Evolutionary conservation across 805 yeast genomes (phyloP).

Genomic region (Suhomyces sp.): DNA sequence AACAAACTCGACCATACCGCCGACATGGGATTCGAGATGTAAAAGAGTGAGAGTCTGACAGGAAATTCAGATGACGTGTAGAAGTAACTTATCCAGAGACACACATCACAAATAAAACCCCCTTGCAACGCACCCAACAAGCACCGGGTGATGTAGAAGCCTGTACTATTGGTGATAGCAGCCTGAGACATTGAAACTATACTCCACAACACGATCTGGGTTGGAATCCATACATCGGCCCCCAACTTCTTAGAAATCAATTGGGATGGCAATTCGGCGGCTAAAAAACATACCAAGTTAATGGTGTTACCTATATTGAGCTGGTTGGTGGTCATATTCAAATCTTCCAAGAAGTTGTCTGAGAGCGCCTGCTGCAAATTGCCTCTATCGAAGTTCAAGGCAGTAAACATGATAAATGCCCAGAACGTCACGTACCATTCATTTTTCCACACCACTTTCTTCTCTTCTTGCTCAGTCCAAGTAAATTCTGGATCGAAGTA

Average conservation of each 20-base stretch:
- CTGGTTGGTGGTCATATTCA: conserved; percentile 21
- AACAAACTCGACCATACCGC: conserved; percentile 45
- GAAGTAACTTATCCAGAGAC: conserved; percentile 65
- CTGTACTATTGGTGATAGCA: conserved; percentile 14
- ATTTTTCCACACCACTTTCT: conserved; percentile 16
- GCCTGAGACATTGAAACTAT: conserved; percentile 21
- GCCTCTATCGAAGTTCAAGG: conserved; percentile 24
- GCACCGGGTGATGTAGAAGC: conserved; percentile 22
- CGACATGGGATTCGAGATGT: conserved; percentile 53
- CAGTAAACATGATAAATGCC: conserved; percentile 22
- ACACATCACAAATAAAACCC: conserved; percentile 53
- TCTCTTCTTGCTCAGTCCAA: conserved; percentile 24
- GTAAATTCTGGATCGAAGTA: conserved; percentile 56
- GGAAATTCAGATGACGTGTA: conserved; percentile 59
- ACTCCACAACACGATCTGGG: conserved; percentile 23
- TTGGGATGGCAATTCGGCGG: conserved; percentile 26
- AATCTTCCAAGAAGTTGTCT: conserved; percentile 20
- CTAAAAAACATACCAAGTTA: conserved; percentile 19
- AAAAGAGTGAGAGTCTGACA: conserved; percentile 56
- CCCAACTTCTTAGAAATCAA: conserved; percentile 24
- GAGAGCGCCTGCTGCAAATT: conserved; percentile 24
- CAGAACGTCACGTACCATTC: conserved; percentile 23
- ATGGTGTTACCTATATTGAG: conserved; percentile 23
- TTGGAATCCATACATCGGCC: conserved; percentile 25
- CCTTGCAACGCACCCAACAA: conserved; percentile 25